A percentile compares a stretch with the other conserved stretches of the same genome.
Conservation (phyloP, 2,329 filamentous ascomycete species). For the Xylaria sp. region DNA sequence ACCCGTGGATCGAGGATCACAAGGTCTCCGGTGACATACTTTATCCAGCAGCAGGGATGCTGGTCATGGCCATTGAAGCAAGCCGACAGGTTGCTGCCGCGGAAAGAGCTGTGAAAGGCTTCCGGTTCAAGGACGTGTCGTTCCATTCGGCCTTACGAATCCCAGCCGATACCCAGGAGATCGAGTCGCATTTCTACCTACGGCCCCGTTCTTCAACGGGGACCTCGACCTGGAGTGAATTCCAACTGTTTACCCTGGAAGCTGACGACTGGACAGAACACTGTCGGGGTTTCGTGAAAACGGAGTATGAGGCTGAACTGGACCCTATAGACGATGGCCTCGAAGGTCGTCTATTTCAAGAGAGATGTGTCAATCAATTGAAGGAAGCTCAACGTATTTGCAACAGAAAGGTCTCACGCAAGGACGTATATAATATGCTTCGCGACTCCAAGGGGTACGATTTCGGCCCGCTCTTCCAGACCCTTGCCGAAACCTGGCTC, state of each 20-base stretch:
- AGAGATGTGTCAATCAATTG: no score
- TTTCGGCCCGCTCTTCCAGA: slow-evolving; percentile 24
- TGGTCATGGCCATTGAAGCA: slow-evolving; percentile 34
- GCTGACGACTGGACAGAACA: slow-evolving; percentile 22
- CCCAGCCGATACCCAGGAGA: slow-evolving; percentile 14
- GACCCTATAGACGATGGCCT: no score
- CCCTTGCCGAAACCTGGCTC: slow-evolving; percentile 13
- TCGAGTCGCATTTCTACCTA: slow-evolving; percentile 24
- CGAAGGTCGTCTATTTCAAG: no score
- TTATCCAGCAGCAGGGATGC: slow-evolving; percentile 33
- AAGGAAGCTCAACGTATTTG: no score
- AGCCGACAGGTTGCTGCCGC: slow-evolving; percentile 16
- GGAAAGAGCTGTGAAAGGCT: slow-evolving; percentile 14
- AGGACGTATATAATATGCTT: slow-evolving; percentile 15
- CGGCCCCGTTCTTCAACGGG: slow-evolving; percentile 8
- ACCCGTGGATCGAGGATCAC: slow-evolving; percentile 34
- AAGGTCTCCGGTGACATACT: slow-evolving; percentile 26
- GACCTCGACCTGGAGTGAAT: slow-evolving; percentile 17
- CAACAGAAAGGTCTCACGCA: slow-evolving; percentile 2
- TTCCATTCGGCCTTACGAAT: slow-evolving; percentile 22
- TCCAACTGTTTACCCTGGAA: slow-evolving; percentile 21
- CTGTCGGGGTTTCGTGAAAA: slow-evolving; percentile 17
- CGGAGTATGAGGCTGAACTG: slow-evolving; percentile 9
- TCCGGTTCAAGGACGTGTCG: slow-evolving; percentile 24
- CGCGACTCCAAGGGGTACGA: slow-evolving; percentile 14